Evolutionary conservation across 345 rosid genomes (phyloP), one percentile per base, ranked within the genome.

Genomic region (Boechera retrofracta): DNA sequence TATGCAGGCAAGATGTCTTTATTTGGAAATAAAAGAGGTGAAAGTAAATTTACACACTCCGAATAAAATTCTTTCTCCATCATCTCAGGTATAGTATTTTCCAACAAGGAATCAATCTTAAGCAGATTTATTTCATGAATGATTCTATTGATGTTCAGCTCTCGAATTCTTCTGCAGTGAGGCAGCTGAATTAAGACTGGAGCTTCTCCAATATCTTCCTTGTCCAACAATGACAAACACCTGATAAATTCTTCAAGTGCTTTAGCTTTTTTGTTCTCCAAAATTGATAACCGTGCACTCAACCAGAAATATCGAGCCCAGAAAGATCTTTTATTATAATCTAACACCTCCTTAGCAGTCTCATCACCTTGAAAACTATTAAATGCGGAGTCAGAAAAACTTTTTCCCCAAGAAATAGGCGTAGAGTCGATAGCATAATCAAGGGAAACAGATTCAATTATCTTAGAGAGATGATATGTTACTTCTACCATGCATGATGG

Each of bases 291-390:
- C 71, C 83, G 89, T 38, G 96, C 99, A 81, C 94, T 90, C 85
- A 92, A 83, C 97, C 98, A 95, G 84, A 87, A 91, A 82, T 84
- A 92, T 24, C 98, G 86, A 81, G 75, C 80, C 99, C 99, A 92
- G 71, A 92, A 91, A 69, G 87, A 82, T 67, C 79, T 81, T 69
- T 88, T 89, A 72, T 75, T 45, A 42, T 73, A 71, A 79, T 79
- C 71, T 32, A 82, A 73, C 78, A 77, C 64, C 60, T 72, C 65
- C 67, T 80, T 71, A 55, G 72, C 58, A 32, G 62, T 67, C 62
- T 72, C 71, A 54, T 69, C 75, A 67, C 86, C 84, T 82, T 76
- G 89, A 55, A 45, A 83, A 59, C 57, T 70, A 70, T 68, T 79
- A 47, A 75, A 53, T 21, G 82, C 72, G 64, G 83, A 79, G 78